Base-by-base conservation (phyloP, 495 filamentous ascomycete species). In the Eremomyces bilateralis region DNA sequence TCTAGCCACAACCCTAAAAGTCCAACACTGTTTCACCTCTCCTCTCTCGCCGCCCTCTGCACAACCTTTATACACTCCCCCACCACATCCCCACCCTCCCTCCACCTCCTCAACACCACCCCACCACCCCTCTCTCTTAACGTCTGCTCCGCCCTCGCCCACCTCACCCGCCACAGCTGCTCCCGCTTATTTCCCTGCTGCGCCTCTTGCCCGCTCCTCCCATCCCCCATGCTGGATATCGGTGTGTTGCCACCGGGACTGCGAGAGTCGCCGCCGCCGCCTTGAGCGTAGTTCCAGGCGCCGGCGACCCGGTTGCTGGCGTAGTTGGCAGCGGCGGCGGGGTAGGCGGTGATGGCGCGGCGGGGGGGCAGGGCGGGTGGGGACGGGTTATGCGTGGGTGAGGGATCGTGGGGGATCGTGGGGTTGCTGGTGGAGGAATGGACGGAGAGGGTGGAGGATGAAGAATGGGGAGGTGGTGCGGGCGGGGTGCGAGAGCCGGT, bases 71-170 rank as follows among this genome's bases (percentile, higher is more conserved):
- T 47, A 41, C 57, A 61, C 21, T 71, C 59, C 35, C 65, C 61
- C 43, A 67, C 56, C 3, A 79, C 76, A 63, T 95, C 88, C n/a
- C 60, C 62, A 1, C 88, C 88, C 3, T 69, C 68, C 29, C 81
- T 64, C 88, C 88, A 97, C 38, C 67, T 84, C 38, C 76, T 69
- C 38, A 99, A 53, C 40, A 69, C 53, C 0, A 95, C 80, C 1
- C 76, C 78, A n/a, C n/a, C n/a, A 32, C 76, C 78, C 33, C 67
- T 58, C 0, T 61, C 49, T 3, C 69, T 68, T 5, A 95, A 62
- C 4, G 73, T 55, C 20, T 73, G 64, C 36, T 76, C 69, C 1
- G 90, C 88, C 4, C 70, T 57, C 40, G 67, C 69, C 69, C 83
- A 79, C 33, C 90, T 59, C 37, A 74, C 65, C 35, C 63, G 57